These are phyloP conservation scores for Myrica gale DNA, from an alignment of 306 rosid species.

Conservation along the genomic window DNA sequence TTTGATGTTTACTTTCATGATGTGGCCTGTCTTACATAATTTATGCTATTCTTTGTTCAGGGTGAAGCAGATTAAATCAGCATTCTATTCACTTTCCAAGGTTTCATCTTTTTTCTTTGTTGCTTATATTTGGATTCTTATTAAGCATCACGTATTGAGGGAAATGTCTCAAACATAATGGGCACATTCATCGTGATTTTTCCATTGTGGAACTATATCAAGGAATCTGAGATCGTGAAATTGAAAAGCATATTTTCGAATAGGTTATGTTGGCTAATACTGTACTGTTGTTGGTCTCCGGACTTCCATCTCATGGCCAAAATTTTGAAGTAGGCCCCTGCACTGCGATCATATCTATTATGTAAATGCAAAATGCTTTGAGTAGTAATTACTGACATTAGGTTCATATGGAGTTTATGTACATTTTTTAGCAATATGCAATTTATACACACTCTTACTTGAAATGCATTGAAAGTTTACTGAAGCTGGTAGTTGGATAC, in stretches of 20 bases:
- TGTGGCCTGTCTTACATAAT: neutral
- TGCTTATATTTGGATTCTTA: slow-evolving; percentile 6
- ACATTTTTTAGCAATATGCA: too few species aligned
- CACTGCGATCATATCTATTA: neutral
- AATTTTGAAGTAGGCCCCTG: neutral
- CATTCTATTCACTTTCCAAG: slow-evolving; percentile 80
- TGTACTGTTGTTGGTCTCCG: neutral
- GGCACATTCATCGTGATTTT: neutral
- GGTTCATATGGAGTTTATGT: neutral
- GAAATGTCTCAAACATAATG: slow-evolving; percentile 6
- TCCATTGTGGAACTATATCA: neutral
- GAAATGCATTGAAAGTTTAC: slow-evolving; percentile 1
- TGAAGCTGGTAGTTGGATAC: neutral
- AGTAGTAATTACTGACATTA: neutral
- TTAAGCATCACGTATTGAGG: neutral
- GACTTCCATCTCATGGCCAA: neutral
- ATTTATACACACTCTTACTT: neutral
- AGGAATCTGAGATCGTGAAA: neutral
- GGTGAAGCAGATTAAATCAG: slow-evolving; percentile 81
- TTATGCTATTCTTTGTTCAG: slow-evolving; percentile 37
- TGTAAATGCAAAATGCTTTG: neutral
- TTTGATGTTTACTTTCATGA: neutral
- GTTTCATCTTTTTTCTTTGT: slow-evolving; percentile 29
- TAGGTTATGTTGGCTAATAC: neutral
- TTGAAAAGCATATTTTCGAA: neutral